Base-by-base conservation (phyloP, 768 basidiomycete genomes). In the Exsudoporus frostii region DNA sequence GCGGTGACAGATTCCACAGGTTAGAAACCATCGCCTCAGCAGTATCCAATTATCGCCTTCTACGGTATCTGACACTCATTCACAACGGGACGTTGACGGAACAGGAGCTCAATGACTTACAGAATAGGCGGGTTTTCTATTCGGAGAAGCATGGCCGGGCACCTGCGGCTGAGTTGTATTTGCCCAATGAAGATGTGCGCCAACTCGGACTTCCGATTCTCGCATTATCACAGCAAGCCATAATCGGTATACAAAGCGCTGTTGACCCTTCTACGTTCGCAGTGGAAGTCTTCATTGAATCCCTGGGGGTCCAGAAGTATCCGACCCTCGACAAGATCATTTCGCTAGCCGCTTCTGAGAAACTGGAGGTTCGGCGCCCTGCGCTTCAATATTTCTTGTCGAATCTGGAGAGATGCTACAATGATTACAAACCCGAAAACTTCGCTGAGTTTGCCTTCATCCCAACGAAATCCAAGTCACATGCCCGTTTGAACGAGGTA, bases 181-280 rank as follows among this genome's bases (percentile, higher is more conserved):
- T 95, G 60, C 96, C 95, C 1, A 59, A 80, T 0, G 83, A 84
- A 29, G 72, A 76, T 2, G 78, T 92, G 51, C 78, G 88, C 20
- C 73, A 79, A 40, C 73, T 98, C 7, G 80, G 80, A 13, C 71
- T 98, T n/a, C 93, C 94, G 4, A 64, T 94, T 6, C 76, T 98
- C 32, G 88, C 46, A 27, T 52, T 61, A 14, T 50, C 50, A 14
- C 39, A 6, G 20, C 29, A 49, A 1, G n/a, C 25, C 20, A 7
- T 39, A 10, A 8, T 19, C 32, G 10, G 14, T 37, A 30, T 37
- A 8, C 47, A 43, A 19, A 30, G 2, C 20, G 14, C 1, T 29
- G 6, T 40, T 8, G 54, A 44, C 34, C 10, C 29, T 5, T 34
- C 38, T 33, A 20, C 38, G 17, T 34, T 32, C 11, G 2, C 5